A percentile compares a stretch with the other conserved stretches of the same genome.
phyloP scores from a whole-genome alignment of 1,284 basidiomycete genomes.

The Meripilus lineatus region DNA sequence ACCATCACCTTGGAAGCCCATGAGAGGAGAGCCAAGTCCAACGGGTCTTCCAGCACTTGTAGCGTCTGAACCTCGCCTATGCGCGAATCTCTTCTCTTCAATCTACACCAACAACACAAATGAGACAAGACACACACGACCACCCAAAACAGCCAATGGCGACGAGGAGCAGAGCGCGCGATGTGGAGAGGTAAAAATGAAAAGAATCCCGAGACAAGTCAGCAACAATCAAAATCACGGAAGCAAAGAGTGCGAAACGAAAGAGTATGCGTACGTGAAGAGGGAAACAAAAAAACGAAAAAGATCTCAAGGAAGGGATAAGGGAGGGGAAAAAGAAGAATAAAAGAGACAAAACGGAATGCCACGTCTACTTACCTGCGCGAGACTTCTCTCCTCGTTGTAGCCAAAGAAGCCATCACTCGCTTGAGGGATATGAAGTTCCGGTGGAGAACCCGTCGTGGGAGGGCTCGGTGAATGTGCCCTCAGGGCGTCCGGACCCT shows the following conservation, averaged over 20 bases:
- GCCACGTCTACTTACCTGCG: conserved; percentile 50
- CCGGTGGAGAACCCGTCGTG: conserved; percentile 16
- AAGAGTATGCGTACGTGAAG: too few species aligned
- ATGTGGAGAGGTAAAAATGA: too few species aligned
- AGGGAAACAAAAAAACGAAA: too few species aligned
- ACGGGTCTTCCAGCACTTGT: conserved; percentile 28
- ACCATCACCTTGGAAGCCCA: conserved; percentile 25
- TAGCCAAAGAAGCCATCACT: conserved; percentile 74
- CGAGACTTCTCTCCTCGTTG: conserved; percentile 65
- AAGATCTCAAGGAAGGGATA: conserved; percentile 4
- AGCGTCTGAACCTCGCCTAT: conserved; percentile 43
- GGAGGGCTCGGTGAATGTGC: not conserved
- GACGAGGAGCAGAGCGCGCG: too few species aligned
- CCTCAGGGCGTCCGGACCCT: not conserved
- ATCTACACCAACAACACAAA: conserved; percentile 45
- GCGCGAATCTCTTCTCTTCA: conserved; percentile 64
- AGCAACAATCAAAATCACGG: too few species aligned
- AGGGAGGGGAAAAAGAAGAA: not conserved
- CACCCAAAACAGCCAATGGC: too few species aligned
- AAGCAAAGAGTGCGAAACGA: not conserved
- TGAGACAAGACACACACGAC: too few species aligned
- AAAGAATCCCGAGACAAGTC: too few species aligned
- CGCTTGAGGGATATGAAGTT: conserved; percentile 50
- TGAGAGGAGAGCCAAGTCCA: conserved; percentile 29
- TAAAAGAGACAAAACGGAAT: not conserved